Percentiles rank a stretch among this genome's conserved stretches.
These are phyloP conservation scores for Phytophthora citricola DNA, from an alignment of 352 stramenopile species.

Conservation along the genomic window DNA sequence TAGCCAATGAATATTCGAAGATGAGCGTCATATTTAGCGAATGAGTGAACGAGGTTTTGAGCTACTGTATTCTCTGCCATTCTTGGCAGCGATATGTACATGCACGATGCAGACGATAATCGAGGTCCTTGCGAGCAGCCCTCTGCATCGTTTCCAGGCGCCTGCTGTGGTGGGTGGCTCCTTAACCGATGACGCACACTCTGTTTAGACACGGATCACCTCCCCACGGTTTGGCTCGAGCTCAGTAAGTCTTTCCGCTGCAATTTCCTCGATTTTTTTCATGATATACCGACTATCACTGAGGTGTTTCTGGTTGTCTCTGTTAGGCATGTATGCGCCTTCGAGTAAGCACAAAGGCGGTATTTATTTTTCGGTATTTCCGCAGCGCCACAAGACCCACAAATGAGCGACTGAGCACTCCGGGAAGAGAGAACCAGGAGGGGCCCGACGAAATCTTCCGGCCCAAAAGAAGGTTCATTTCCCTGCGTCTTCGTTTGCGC, in stretches of 20 bases:
- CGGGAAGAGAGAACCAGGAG: constrained; percentile 6
- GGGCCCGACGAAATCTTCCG: constrained; percentile 13
- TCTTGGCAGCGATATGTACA: too few relatives aligned
- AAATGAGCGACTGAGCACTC: constrained; percentile 9
- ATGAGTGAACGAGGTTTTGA: too few relatives aligned
- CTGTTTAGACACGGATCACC: neutral
- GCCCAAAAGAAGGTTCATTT: constrained; percentile 6
- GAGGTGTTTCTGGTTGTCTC: constrained; percentile 14
- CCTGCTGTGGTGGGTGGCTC: neutral
- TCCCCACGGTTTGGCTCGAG: neutral
- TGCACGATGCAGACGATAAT: too few relatives aligned
- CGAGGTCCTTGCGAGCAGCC: constrained; percentile 9
- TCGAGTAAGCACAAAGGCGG: constrained; percentile 3
- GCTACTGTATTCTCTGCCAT: too few relatives aligned
- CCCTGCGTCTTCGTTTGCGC: too few relatives aligned
- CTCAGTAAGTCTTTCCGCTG: constrained; percentile 11
- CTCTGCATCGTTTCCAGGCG: constrained; percentile 13
- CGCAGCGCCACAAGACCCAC: constrained; percentile 15
- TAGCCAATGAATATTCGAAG: too few relatives aligned
- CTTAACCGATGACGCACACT: constrained; percentile 3
- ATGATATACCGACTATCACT: constrained; percentile 21
- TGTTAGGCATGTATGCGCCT: constrained; percentile 15
- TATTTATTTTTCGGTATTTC: constrained; percentile 6
- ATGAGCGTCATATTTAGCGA: too few relatives aligned
- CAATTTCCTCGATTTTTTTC: constrained; percentile 18